A percentile compares a stretch with the other conserved stretches of the same genome.
Conservation (phyloP, 2,329 filamentous ascomycete genomes). For the Aphanoascus verrucosus region DNA sequence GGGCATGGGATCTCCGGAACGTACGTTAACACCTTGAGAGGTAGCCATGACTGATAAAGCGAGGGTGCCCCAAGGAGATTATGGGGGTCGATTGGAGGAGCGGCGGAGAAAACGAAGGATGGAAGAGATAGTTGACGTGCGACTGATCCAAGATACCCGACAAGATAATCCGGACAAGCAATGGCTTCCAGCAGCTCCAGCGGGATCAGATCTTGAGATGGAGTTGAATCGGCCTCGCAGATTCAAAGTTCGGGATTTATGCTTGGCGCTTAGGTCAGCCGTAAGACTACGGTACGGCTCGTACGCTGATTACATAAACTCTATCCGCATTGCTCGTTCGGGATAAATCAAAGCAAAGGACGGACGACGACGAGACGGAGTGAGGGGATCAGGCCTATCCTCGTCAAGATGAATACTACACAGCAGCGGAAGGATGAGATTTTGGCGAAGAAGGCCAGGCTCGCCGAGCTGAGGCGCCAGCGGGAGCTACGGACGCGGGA, state of each 20-base stretch:
- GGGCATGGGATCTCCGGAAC: slow-evolving; percentile 17
- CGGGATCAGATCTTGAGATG: not conserved
- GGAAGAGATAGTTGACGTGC: slow-evolving; percentile 24
- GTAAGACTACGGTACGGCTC: not conserved
- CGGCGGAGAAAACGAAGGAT: slow-evolving; percentile 29
- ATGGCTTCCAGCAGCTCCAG: not conserved
- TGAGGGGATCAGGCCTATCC: not conserved
- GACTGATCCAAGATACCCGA: not conserved
- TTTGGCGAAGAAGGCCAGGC: slow-evolving; percentile 88
- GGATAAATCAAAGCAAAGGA: slow-evolving; percentile 2
- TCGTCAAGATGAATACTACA: slow-evolving; percentile 21
- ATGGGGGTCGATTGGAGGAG: slow-evolving; percentile 13
- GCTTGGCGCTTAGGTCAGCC: slow-evolving; percentile 9
- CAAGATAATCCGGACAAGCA: slow-evolving; percentile 4
- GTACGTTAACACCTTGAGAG: slow-evolving; percentile 58
- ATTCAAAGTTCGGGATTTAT: slow-evolving; percentile 12
- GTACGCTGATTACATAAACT: not conserved
- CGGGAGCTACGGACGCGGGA: slow-evolving; percentile 73
- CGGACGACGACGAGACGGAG: not conserved
- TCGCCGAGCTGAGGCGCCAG: slow-evolving; percentile 89
- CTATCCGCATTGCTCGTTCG: not conserved
- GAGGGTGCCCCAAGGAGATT: slow-evolving; percentile 32
- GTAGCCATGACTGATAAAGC: slow-evolving; percentile 46
- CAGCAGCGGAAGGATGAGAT: slow-evolving; percentile 89
- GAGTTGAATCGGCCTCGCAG: slow-evolving; percentile 7